Percentiles rank a stretch among this genome's conserved stretches.
Conservation (phyloP, 768 basidiomycete genomes). For the Cystobasidium tubakii region DNA sequence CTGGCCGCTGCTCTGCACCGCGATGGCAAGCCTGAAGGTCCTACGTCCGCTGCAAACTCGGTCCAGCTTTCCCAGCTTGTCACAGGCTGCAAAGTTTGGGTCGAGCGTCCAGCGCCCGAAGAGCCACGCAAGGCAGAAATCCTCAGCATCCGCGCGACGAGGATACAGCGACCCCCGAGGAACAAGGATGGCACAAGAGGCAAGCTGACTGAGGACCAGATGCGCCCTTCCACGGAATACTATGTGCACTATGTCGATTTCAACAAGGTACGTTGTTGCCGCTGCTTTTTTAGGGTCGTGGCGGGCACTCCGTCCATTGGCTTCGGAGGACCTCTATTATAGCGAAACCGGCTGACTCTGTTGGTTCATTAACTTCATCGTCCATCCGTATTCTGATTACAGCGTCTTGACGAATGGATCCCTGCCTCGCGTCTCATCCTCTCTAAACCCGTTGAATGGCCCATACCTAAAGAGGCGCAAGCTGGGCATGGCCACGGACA, state of each 20-base stretch:
- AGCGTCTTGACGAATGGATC: slow-evolving; percentile 94
- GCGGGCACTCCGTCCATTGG: neutral
- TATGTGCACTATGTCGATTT: slow-evolving; percentile 99
- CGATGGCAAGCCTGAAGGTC: slow-evolving; percentile 10
- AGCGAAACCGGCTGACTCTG: neutral
- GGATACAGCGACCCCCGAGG: slow-evolving; percentile 53
- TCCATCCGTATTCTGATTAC: too few relatives aligned
- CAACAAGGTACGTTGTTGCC: slow-evolving; percentile 61
- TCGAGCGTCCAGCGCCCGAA: slow-evolving; percentile 67
- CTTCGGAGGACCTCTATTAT: slow-evolving; percentile 3
- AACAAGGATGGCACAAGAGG: slow-evolving; percentile 46
- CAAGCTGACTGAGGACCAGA: neutral
- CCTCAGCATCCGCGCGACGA: slow-evolving; percentile 77
- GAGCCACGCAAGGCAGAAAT: slow-evolving; percentile 95
- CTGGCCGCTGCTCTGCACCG: slow-evolving; percentile 1
- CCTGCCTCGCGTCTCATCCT: slow-evolving; percentile 77
- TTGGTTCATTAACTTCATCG: neutral
- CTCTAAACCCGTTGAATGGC: slow-evolving; percentile 85
- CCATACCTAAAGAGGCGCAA: slow-evolving; percentile 49
- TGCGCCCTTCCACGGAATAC: slow-evolving; percentile 57
- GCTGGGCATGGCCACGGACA: slow-evolving; percentile 14
- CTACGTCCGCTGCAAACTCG: slow-evolving; percentile 7
- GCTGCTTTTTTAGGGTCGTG: neutral
- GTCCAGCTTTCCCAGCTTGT: slow-evolving; percentile 35
- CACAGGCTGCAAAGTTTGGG: slow-evolving; percentile 85